Evolutionary conservation across 164 flowering plant genomes (phyloP).

Genomic region (grape (Vitis vinifera)): DNA sequence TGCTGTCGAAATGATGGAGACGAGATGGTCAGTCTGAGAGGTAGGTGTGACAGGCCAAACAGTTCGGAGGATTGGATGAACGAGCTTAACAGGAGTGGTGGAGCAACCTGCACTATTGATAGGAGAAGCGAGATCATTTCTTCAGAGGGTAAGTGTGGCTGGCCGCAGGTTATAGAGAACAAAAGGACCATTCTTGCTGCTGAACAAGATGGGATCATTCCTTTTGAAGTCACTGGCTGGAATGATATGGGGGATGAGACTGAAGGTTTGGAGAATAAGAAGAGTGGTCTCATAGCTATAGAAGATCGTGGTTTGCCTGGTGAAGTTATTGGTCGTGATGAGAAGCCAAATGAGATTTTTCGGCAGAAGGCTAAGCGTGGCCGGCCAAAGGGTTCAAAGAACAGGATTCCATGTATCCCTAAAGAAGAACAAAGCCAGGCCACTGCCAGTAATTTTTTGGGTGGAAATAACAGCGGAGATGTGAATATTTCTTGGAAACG

Average conservation of each 20-base stretch:
- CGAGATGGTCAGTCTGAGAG: no score
- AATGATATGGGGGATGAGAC: neutral
- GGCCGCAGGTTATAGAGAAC: constrained; percentile 16
- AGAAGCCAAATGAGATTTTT: neutral
- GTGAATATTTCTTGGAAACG: neutral
- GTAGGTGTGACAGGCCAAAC: no score
- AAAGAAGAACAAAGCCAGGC: neutral
- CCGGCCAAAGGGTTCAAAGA: constrained; percentile 12
- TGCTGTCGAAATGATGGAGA: neutral
- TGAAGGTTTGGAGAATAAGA: constrained; percentile 1
- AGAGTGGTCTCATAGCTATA: neutral
- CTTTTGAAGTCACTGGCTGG: neutral
- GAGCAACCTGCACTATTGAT: neutral
- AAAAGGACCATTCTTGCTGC: constrained; percentile 9
- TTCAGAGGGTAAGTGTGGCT: constrained; percentile 10
- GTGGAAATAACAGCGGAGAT: neutral
- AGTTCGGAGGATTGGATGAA: no score
- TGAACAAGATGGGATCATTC: constrained; percentile 3
- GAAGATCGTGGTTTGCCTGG: neutral
- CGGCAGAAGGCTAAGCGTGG: neutral
- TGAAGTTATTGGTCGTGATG: constrained; percentile 3
- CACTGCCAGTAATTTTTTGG: neutral
- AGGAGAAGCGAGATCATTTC: neutral
- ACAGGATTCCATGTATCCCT: neutral
- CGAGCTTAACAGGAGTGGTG: no score